Evolutionary conservation across 306 rosid genomes (phyloP).

Genomic region (Gleditsia sinensis): DNA sequence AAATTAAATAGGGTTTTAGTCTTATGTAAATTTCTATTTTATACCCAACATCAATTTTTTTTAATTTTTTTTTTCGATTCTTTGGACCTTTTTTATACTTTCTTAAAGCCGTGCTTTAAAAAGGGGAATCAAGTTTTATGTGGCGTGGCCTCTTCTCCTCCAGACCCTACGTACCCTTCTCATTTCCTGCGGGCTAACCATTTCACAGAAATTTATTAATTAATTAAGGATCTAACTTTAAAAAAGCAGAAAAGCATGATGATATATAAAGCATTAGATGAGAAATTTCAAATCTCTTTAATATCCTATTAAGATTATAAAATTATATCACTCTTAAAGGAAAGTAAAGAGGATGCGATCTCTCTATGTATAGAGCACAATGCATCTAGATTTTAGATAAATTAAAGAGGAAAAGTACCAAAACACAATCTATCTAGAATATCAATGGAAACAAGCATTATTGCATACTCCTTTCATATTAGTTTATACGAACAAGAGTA

Average conservation of each 20-base stretch:
- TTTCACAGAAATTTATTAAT: background rate
- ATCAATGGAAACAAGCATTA: no score
- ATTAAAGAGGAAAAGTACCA: background rate
- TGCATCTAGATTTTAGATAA: background rate
- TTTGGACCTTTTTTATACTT: background rate
- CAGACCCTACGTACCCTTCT: background rate
- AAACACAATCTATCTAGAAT: background rate
- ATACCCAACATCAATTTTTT: background rate
- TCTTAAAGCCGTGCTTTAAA: background rate
- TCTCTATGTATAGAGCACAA: no score
- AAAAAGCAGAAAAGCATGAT: background rate
- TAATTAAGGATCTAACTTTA: slow-evolving; percentile 27
- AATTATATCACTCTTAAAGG: background rate
- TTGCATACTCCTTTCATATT: no score
- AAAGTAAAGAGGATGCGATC: no score
- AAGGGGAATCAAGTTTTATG: background rate
- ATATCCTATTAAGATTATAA: slow-evolving; percentile 5
- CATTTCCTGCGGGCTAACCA: background rate
- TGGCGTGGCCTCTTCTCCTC: background rate
- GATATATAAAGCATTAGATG: background rate
- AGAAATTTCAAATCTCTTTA: background rate
- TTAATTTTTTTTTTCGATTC: background rate
- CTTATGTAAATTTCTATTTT: no score
- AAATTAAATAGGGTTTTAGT: no score
- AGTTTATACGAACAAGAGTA: no score